Evolutionary conservation across 495 filamentous ascomycete species (phyloP), one percentile per base, ranked within the genome.

Genomic region (Tuber calosporum): DNA sequence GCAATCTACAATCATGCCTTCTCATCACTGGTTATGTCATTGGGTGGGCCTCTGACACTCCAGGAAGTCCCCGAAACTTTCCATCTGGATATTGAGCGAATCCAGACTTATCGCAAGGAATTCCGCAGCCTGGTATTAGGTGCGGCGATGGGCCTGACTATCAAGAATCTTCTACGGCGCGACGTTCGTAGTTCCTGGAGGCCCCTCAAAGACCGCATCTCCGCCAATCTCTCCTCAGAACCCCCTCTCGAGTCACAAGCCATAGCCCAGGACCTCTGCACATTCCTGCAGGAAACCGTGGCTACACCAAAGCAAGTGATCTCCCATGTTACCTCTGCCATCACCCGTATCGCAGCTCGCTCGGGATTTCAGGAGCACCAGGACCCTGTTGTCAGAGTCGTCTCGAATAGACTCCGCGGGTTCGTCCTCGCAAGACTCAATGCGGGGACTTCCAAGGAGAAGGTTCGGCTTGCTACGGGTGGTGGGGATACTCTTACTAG

Each of bases 101-200:
- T 94, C 41, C 82, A 84, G 37, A 86, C 87, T 40, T 85, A 93
- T 53, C 91, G 93, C 39, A 86, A 90, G 41, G 87, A 89, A 15
- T 88, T 94, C 72, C 89, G 89, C 67, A 90, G 95, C 75, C 88
- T 93, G 36, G 91, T 92, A 30, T 88, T 93, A 11, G 87, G 86
- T 4, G 92, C 92, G 26, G 87, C 89, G 34, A 93, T 98, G 71
- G 85, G 96, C 9, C 83, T 98, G 42, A 96, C 96, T 1, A 93
- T 92, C 77, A 99, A 99, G 85, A 98, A 97, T 80, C 86, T 97
- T 17, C 89, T 99, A 67, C 96, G 96, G 83, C 90, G 95, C 34
- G 94, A 98, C 82, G 91, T 93, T 30, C 90, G 95, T 41, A 89
- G 87, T 3, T 91, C 92, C 68, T 99, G 96, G 96, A 94, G 91